A percentile compares a stretch with the other conserved stretches of the same genome.
phyloP scores from a whole-genome alignment of 345 rosid species.

The Eucalyptus pauciflora region DNA sequence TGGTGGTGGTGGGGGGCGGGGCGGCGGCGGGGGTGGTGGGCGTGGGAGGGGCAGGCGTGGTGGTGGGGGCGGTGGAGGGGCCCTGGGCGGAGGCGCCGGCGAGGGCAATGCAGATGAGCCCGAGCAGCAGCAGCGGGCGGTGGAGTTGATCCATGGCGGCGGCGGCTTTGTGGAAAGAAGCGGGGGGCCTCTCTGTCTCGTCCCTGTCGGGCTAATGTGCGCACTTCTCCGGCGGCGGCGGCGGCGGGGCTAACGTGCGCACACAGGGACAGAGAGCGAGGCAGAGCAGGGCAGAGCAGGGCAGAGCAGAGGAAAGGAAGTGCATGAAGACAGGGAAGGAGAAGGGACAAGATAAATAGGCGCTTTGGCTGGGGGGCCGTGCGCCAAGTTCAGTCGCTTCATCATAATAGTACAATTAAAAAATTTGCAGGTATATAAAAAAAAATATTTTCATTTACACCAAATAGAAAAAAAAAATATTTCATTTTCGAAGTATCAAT shows the following conservation, averaged over 20 bases:
- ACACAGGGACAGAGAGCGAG: background rate
- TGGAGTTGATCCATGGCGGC: background rate
- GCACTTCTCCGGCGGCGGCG: background rate
- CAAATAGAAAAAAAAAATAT: rapidly evolving
- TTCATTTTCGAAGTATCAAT: background rate
- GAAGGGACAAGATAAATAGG: background rate
- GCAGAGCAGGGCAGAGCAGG: background rate
- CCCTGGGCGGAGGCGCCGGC: constrained; percentile 3
- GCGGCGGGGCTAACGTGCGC: background rate
- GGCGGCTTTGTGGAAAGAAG: background rate
- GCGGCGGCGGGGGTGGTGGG: background rate
- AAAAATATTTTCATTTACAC: background rate
- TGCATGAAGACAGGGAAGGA: background rate
- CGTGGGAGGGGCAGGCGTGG: background rate
- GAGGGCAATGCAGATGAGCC: constrained; percentile 2
- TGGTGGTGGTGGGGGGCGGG: background rate
- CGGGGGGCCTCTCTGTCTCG: background rate
- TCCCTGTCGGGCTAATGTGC: background rate
- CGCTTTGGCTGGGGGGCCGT: background rate
- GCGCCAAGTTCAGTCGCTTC: background rate
- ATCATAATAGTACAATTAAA: background rate
- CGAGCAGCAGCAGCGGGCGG: background rate
- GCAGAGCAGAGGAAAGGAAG: background rate
- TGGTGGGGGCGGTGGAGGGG: background rate
- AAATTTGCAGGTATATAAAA: background rate